Conservation (phyloP, 75 land plant species). For the Picea sitchensis region DNA sequence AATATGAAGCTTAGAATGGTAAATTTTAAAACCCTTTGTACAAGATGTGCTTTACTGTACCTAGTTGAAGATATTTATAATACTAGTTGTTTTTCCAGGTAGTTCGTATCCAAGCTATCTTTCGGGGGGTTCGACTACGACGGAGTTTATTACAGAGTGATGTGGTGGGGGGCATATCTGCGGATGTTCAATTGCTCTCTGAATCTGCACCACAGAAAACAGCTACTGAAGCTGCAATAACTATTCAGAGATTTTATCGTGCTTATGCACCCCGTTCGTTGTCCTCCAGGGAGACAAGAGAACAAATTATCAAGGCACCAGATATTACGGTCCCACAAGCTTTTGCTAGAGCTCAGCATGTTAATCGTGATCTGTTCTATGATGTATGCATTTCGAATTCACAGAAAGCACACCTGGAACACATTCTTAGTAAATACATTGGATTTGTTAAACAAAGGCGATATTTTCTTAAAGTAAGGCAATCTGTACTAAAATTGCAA, state of each 20-base stretch:
- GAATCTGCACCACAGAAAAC: not conserved
- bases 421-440: not conserved
- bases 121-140: not conserved
- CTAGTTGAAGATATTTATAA: not conserved
- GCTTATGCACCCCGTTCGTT: conserved; percentile 6
- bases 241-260: conserved; percentile 19
- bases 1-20: conserved; percentile 9
- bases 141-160: not conserved
- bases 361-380: not conserved
- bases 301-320: not conserved
- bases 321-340: not conserved
- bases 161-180: not conserved
- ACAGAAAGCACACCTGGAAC: not conserved
- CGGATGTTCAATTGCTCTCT: not conserved
- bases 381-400: not conserved
- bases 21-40: not conserved
- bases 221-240: conserved; percentile 16
- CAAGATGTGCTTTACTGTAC: not conserved
- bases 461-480: conserved; percentile 5
- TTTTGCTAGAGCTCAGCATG: not conserved
- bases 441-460: not conserved
- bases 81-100: not conserved
- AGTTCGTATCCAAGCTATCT: not conserved
- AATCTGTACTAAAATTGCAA: conserved; percentile 39
- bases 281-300: not conserved